Conservation (phyloP, 441 rosid genomes). For the Metrosideros polymorpha region DNA sequence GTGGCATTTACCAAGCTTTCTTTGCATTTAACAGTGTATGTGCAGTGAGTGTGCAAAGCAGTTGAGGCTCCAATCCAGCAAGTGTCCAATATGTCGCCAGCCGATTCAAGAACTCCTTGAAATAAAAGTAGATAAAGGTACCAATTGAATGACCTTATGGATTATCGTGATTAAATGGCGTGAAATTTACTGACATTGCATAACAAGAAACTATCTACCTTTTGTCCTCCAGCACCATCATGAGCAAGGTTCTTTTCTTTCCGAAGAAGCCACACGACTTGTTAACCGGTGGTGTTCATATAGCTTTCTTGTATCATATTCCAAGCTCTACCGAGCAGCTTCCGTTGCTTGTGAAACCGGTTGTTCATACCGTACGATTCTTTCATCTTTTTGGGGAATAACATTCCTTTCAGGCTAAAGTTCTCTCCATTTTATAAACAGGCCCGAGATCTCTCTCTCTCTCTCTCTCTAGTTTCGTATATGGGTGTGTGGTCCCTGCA, state of each 20-base stretch:
- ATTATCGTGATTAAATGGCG: neutral
- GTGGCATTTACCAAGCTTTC: neutral
- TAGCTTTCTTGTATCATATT: neutral
- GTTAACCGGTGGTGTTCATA: neutral
- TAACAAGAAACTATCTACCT: neutral
- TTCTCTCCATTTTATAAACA: neutral
- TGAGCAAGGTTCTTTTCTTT: neutral
- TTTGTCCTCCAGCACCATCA: neutral
- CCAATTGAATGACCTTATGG: neutral
- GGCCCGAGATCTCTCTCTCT: neutral
- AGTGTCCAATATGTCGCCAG: conserved; percentile 8
- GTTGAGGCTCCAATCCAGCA: conserved; percentile 1
- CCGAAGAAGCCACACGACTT: neutral
- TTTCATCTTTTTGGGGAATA: neutral
- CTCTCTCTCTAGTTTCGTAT: neutral
- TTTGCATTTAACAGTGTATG: conserved; percentile 1
- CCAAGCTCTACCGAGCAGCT: neutral
- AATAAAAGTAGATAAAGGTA: conserved; percentile 5
- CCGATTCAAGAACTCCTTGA: neutral
- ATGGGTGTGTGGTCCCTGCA: neutral
- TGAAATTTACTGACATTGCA: neutral
- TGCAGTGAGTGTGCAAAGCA: conserved; percentile 3
- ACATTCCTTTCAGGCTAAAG: neutral
- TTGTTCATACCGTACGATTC: neutral
- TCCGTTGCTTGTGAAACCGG: neutral